Percentiles rank a stretch among this genome's conserved stretches.
Conservation (phyloP, 1,284 basidiomycete genomes). For the Ceratobasidium sp. region DNA sequence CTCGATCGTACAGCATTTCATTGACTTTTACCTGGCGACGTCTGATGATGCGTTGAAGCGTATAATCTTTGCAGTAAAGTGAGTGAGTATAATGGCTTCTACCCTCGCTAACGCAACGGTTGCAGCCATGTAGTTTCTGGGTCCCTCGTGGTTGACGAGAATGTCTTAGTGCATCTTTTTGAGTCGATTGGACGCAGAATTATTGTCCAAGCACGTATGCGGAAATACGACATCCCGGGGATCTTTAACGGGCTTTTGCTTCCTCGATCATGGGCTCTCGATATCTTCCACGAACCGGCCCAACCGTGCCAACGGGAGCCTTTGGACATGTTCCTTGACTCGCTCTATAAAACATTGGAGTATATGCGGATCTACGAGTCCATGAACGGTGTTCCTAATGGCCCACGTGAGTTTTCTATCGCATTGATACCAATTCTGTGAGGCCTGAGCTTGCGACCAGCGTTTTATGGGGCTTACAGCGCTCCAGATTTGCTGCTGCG, state of each 20-base stretch:
- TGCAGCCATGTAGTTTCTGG: not conserved
- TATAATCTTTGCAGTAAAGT: not conserved
- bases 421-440: not conserved
- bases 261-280: conserved; percentile 24
- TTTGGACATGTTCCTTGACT: too few relatives aligned
- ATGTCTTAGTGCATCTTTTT: conserved; percentile 11
- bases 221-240: not conserved
- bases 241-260: conserved; percentile 14
- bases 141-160: not conserved
- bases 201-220: not conserved
- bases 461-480: not conserved
- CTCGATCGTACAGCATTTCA: conserved; percentile 31
- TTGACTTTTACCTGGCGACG: conserved; percentile 10
- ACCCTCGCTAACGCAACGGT: not conserved
- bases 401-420: not conserved
- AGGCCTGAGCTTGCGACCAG: not conserved
- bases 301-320: not conserved
- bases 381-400: not conserved
- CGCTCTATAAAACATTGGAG: conserved; percentile 14
- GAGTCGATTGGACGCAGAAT: conserved; percentile 33
- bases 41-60: not conserved
- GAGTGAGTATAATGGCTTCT: not conserved
- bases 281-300: conserved; percentile 5
- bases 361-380: not conserved
- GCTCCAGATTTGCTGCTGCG: not conserved